Base-by-base conservation (phyloP, 2,329 filamentous ascomycete genomes). In the Venturia asperata region DNA sequence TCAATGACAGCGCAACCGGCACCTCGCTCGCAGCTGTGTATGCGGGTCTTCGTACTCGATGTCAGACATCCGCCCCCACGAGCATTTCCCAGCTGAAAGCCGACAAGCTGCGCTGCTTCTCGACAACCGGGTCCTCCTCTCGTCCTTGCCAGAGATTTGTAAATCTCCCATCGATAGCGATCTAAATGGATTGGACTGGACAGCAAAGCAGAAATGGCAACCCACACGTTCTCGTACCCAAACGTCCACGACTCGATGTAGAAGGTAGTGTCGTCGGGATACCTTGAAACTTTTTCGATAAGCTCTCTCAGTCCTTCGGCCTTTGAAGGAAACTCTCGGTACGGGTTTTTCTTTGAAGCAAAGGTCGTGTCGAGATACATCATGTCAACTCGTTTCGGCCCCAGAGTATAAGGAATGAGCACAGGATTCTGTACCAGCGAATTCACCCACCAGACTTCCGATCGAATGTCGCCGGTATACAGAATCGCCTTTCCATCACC, bases 301-400 rank as follows among this genome's bases (percentile, higher is more conserved):
- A 97, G 81, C 71, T 96, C 90, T 0, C 78, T 78, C 13, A 96
- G 79, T 0, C 92, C 92, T 63, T 93, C 85, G 0, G 88, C 86
- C 72, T 97, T 87, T 15, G 83, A 80, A 6, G 81, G 81, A 69
- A 88, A 87, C 3, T 79, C 71, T 30, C 75, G 75, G 67, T 82
- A 82, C 5, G 77, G 74, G 66, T 79, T 74, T 13, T 77, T 76
- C 66, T 80, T 82, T 19, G 75, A 78, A 21, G 83, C 83, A 72
- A 92, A 92, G 0, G 91, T 96, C 0, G 92, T 96, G 72, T 97
- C 93, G 0, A 97, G 83, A 70, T 97, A 97, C 3, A 97, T 84
- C 61, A 84, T 91, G 72, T 96, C 89, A 1, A 97, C 79, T 0
- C 76, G 64, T 24, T 58, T 64, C 13, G 21, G 82, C 2, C 67